phyloP scores from a whole-genome alignment of 2,329 filamentous ascomycete genomes.

The Simplicillium aogashimaense region DNA sequence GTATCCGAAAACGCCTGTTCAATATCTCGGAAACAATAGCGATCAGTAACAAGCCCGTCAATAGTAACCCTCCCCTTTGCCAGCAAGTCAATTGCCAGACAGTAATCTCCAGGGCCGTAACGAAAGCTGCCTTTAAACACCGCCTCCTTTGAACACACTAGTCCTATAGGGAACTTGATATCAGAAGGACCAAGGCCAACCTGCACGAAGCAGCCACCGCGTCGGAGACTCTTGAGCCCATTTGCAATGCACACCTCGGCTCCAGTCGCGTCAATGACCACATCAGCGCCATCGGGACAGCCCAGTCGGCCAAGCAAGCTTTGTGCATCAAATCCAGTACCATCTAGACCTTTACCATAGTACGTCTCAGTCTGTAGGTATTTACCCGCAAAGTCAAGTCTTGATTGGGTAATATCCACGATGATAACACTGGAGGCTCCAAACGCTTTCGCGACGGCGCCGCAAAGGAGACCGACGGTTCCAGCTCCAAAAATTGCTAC shows the following conservation, averaged over 20 bases:
- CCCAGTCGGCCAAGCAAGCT: background rate
- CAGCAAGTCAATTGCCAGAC: background rate
- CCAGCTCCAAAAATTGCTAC: background rate
- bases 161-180: background rate
- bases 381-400: background rate
- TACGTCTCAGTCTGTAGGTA: background rate
- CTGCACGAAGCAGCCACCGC: background rate
- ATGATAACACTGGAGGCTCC: background rate
- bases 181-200: background rate
- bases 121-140: background rate
- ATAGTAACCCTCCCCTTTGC: background rate
- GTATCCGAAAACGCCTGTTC: no score
- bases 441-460: background rate
- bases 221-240: background rate
- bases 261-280: background rate
- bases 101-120: background rate
- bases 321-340: background rate
- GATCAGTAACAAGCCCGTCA: no score
- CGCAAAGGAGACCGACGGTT: background rate
- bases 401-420: background rate
- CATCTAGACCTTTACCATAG: background rate
- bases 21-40: no score
- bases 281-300: background rate
- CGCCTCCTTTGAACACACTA: background rate
- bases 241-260: background rate